A percentile compares a stretch with the other conserved stretches of the same genome.
phyloP scores from a whole-genome alignment of 257 asterid genomes.

The Phtheirospermum japonicum region DNA sequence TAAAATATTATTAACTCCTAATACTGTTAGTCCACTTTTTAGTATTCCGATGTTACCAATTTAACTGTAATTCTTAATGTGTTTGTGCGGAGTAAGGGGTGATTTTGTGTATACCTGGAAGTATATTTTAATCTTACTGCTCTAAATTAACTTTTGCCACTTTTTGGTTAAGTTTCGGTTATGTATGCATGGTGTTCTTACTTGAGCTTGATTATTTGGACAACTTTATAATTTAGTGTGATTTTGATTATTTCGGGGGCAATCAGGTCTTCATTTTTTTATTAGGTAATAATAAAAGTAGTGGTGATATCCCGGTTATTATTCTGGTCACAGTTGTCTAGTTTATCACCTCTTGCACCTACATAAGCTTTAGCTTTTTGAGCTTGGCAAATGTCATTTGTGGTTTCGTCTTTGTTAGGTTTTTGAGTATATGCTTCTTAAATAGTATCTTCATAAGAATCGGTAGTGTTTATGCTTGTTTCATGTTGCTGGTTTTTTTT shows the following conservation, averaged over 20 bases:
- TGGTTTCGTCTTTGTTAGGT: neutral
- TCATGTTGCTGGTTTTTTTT: neutral
- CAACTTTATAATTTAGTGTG: neutral
- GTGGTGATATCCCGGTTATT: no score
- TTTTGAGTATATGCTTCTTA: neutral
- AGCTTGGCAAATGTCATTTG: neutral
- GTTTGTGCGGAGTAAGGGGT: neutral
- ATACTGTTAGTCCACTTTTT: no score
- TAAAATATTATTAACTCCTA: no score
- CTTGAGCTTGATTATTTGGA: constrained; percentile 1
- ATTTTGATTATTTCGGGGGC: neutral
- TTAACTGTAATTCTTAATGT: neutral
- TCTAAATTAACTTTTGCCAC: neutral
- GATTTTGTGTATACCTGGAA: neutral
- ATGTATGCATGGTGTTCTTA: neutral
- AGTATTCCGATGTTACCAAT: neutral
- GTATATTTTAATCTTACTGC: neutral
- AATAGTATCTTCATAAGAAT: neutral
- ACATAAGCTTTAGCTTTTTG: neutral
- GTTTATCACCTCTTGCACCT: neutral
- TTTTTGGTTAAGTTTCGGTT: neutral
- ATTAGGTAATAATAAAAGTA: no score
- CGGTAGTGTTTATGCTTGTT: neutral
- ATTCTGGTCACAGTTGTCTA: constrained; percentile 10
- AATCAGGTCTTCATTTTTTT: no score